Evolutionary conservation across 345 rosid species (phyloP).

Genomic region (Eucalyptus guilfoylei): DNA sequence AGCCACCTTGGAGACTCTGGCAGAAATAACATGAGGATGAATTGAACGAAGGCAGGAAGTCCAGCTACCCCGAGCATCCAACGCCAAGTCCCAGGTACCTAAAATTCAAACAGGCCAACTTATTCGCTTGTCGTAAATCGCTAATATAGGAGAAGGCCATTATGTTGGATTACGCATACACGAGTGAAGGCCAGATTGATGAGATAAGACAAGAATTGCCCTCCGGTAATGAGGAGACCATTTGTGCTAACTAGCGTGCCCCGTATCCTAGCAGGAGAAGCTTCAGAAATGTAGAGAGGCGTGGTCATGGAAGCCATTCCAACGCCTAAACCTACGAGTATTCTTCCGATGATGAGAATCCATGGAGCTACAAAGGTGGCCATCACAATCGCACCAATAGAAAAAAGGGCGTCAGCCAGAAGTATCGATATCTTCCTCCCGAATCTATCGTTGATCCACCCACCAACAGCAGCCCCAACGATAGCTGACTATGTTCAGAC

Average conservation of each 20-base stretch:
- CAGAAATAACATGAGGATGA: slow-evolving; percentile 48
- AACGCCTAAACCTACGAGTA: slow-evolving; percentile 81
- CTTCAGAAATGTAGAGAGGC: slow-evolving; percentile 87
- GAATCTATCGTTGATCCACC: slow-evolving; percentile 63
- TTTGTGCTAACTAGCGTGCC: slow-evolving; percentile 89
- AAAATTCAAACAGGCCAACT: not conserved
- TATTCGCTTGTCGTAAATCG: not conserved
- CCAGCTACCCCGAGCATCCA: slow-evolving; percentile 95
- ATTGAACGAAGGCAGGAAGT: slow-evolving; percentile 52
- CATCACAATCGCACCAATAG: slow-evolving; percentile 62
- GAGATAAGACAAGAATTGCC: slow-evolving; percentile 73
- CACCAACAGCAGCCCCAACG: slow-evolving; percentile 75
- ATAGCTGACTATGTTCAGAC: too few relatives aligned
- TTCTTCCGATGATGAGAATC: slow-evolving; percentile 60
- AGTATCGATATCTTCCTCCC: slow-evolving; percentile 62
- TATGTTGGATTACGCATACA: slow-evolving; percentile 9
- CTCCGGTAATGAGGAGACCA: slow-evolving; percentile 76
- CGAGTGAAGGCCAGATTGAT: slow-evolving; percentile 70
- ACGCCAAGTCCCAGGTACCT: slow-evolving; percentile 79
- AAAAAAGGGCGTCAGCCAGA: slow-evolving; percentile 48
- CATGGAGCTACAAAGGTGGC: slow-evolving; percentile 59
- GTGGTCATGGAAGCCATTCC: slow-evolving; percentile 98
- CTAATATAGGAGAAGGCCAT: not conserved
- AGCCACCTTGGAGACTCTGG: slow-evolving; percentile 97
- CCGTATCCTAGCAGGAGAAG: slow-evolving; percentile 81